Percentiles rank a stretch among this genome's conserved stretches.
Evolutionary conservation across 2,329 filamentous ascomycete genomes (phyloP).

Genomic region (Fusarium camptoceras): DNA sequence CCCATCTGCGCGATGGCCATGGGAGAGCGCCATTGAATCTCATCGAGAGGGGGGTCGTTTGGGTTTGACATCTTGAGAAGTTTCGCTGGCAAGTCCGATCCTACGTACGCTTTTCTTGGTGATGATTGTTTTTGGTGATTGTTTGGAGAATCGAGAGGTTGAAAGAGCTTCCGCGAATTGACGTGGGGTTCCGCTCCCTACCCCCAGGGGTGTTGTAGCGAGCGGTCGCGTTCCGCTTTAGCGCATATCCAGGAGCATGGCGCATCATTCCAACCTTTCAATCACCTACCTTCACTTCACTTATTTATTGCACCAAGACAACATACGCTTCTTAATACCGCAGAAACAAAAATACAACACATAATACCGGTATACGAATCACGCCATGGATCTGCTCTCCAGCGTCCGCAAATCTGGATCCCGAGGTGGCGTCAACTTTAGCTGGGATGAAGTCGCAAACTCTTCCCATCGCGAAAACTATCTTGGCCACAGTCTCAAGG

Average conservation of each 20-base stretch:
- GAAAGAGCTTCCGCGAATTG: slow-evolving; percentile 19
- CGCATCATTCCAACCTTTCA: slow-evolving; percentile 17
- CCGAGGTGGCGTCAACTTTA: slow-evolving; percentile 94
- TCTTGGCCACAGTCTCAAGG: slow-evolving; percentile 91
- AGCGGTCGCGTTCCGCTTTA: slow-evolving; percentile 32
- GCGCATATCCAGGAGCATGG: slow-evolving; percentile 20
- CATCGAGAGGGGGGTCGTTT: slow-evolving; percentile 69
- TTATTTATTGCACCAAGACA: background rate
- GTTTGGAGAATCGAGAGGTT: slow-evolving; percentile 7
- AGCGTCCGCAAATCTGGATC: slow-evolving; percentile 92
- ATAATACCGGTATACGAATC: background rate
- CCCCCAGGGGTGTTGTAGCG: slow-evolving; percentile 2
- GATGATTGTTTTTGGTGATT: slow-evolving; percentile 9
- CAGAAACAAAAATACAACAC: background rate
- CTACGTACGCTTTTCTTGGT: background rate
- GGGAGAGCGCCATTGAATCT: slow-evolving; percentile 74
- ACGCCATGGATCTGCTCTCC: slow-evolving; percentile 88
- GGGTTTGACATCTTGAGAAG: slow-evolving; percentile 55
- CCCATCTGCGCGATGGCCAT: slow-evolving; percentile 62
- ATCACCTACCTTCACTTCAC: background rate
- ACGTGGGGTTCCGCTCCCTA: slow-evolving; percentile 36
- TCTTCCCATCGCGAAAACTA: slow-evolving; percentile 89
- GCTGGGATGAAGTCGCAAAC: slow-evolving; percentile 92
- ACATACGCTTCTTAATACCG: background rate
- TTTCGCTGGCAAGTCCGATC: background rate